These are phyloP conservation scores for Candida tallmaniae DNA, from an alignment of 805 yeast genomes.

Conservation along the genomic window DNA sequence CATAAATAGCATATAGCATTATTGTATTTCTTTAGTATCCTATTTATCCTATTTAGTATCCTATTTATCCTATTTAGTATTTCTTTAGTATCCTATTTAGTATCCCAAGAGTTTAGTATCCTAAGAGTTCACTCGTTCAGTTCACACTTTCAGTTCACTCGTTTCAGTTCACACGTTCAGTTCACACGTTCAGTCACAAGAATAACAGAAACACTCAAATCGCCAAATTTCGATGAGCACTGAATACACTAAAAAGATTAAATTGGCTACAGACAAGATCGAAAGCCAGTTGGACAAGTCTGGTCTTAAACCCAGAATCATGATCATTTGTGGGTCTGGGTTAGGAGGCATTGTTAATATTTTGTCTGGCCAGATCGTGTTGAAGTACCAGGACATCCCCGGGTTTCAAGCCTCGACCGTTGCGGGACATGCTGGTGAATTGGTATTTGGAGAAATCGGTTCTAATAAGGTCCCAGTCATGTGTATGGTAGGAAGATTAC, in stretches of 20 bases:
- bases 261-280: constrained; percentile 7
- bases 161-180: too few relatives aligned
- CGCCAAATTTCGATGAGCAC: constrained; percentile 12
- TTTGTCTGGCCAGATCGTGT: constrained; percentile 41
- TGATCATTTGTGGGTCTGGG: constrained; percentile 94
- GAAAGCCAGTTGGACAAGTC: neutral
- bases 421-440: constrained; percentile 82
- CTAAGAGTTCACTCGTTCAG: too few relatives aligned
- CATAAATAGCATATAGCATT: constrained; percentile 3
- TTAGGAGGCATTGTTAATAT: constrained; percentile 75
- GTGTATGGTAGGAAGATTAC: constrained; percentile 92
- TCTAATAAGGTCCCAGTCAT: constrained; percentile 68
- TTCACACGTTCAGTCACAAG: too few relatives aligned
- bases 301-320: constrained; percentile 47
- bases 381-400: constrained; percentile 69
- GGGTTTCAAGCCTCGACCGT: constrained; percentile 81
- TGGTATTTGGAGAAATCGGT: constrained; percentile 76
- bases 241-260: constrained; percentile 8
- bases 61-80: neutral
- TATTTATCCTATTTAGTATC: neutral
- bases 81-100: too few relatives aligned
- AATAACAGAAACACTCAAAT: too few relatives aligned
- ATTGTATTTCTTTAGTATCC: neutral
- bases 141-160: too few relatives aligned
- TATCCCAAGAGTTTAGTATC: too few relatives aligned